Conservation (phyloP, 208 protist genomes). For the Polymyxa betae region DNA sequence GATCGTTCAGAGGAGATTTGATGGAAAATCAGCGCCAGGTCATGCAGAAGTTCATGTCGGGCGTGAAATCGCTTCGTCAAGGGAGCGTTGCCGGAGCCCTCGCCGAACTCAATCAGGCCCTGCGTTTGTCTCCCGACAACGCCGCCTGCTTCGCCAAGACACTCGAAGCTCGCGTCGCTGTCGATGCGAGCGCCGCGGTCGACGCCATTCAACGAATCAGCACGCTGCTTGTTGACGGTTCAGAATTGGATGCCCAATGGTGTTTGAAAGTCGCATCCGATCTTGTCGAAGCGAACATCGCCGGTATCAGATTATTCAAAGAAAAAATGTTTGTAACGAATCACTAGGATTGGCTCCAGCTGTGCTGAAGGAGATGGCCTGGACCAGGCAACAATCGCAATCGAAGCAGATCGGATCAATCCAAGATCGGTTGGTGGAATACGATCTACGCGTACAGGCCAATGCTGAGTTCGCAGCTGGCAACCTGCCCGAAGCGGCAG, state of each 20-base stretch:
- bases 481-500: neutral
- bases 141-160: slow-evolving; percentile 36
- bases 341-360: neutral
- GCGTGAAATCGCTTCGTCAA: neutral
- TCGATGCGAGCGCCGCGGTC: neutral
- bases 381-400: neutral
- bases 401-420: neutral
- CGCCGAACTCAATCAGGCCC: neutral
- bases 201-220: neutral
- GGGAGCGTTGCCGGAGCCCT: neutral
- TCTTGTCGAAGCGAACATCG: slow-evolving; percentile 4
- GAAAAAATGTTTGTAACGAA: neutral
- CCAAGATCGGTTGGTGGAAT: neutral
- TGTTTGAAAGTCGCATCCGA: neutral
- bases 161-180: neutral
- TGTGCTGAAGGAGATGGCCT: neutral
- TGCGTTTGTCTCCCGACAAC: neutral
- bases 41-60: slow-evolving; percentile 23
- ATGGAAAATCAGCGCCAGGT: slow-evolving; percentile 45
- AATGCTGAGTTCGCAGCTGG: neutral
- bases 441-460: neutral
- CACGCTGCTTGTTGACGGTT: neutral
- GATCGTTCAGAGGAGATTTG: neutral
- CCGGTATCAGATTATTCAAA: neutral
- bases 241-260: neutral